A percentile compares a stretch with the other conserved stretches of the same genome.
phyloP scores from a whole-genome alignment of 371 early-diverging fungal species.

The Sporodiniella umbellata region DNA sequence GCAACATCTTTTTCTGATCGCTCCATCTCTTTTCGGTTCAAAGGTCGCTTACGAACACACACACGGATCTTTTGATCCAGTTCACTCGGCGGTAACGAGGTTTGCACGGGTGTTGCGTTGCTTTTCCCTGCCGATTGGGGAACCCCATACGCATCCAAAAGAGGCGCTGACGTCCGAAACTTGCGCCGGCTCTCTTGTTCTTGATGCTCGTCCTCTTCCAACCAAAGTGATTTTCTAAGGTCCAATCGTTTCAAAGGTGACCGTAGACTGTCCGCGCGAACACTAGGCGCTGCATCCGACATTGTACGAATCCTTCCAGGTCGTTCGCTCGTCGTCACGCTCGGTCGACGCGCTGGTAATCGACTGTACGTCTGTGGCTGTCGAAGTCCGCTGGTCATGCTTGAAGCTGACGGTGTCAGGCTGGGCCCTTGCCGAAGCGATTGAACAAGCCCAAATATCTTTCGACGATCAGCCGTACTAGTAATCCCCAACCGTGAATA shows the following conservation, averaged over 20 bases:
- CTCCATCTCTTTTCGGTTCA: constrained; percentile 81
- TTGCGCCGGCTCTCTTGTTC: constrained; percentile 24
- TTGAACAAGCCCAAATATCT: constrained; percentile 71
- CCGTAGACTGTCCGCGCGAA: constrained; percentile 2
- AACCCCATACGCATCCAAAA: constrained; percentile 47
- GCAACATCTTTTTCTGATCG: constrained; percentile 85
- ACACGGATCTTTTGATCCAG: constrained; percentile 87
- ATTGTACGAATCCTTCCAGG: constrained; percentile 29
- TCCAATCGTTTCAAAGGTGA: constrained; percentile 6
- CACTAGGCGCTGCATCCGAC: constrained; percentile 34
- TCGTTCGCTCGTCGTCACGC: constrained; percentile 17
- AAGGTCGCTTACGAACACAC: constrained; percentile 93
- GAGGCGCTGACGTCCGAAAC: constrained; percentile 27
- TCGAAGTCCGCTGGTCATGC: constrained; percentile 22
- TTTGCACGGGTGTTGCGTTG: no score
- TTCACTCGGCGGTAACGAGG: constrained; percentile 37
- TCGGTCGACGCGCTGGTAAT: constrained; percentile 17
- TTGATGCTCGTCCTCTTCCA: constrained; percentile 13
- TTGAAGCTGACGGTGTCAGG: constrained; percentile 17
- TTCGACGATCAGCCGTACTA: constrained; percentile 72
- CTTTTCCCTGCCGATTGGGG: constrained; percentile 17
- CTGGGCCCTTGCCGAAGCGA: constrained; percentile 33
- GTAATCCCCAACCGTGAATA: constrained; percentile 76
- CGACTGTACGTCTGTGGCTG: constrained; percentile 22
- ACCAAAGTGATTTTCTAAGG: constrained; percentile 12